Conservation (phyloP, 805 yeast species). For the Candida wancherniae region DNA sequence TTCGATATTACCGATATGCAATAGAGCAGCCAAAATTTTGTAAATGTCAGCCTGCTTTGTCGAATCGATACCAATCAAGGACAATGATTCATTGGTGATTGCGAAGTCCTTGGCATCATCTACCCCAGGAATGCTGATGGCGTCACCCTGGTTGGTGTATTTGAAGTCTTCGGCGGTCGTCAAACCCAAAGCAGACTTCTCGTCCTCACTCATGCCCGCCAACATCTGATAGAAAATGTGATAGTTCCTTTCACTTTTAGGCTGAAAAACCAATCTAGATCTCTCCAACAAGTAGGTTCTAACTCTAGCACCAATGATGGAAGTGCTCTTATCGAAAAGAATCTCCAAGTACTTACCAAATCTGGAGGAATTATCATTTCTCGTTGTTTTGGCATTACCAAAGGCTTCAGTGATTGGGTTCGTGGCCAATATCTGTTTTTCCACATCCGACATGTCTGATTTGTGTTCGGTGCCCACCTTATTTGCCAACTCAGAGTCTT, state of each 20-base stretch:
- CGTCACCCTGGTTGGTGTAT: conserved; percentile 89
- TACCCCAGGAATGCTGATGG: conserved; percentile 62
- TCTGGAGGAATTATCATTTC: conserved; percentile 96
- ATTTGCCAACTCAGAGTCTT: conserved; percentile 30
- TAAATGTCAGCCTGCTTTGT: conserved; percentile 64
- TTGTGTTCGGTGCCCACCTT: conserved; percentile 34
- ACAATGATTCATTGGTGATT: conserved; percentile 71
- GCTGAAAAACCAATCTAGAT: conserved; percentile 92
- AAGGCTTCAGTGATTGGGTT: conserved; percentile 97
- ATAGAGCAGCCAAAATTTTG: conserved; percentile 76
- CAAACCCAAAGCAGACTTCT: conserved; percentile 56
- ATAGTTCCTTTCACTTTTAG: conserved; percentile 84
- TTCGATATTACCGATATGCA: conserved; percentile 90
- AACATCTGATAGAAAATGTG: conserved; percentile 90
- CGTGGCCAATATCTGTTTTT: conserved; percentile 91
- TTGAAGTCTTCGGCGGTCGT: conserved; percentile 62
- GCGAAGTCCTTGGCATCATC: conserved; percentile 78
- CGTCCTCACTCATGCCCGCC: conserved; percentile 59
- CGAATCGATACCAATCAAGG: conserved; percentile 67
- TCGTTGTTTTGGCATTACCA: conserved; percentile 96
- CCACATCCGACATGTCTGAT: conserved; percentile 81
- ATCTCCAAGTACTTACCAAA: conserved; percentile 96
- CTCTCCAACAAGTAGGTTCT: conserved; percentile 91
- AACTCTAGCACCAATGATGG: conserved; percentile 90
- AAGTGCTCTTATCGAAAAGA: conserved; percentile 65